phyloP scores from a whole-genome alignment of 139 green algal species.

The Marvania coccoides region DNA sequence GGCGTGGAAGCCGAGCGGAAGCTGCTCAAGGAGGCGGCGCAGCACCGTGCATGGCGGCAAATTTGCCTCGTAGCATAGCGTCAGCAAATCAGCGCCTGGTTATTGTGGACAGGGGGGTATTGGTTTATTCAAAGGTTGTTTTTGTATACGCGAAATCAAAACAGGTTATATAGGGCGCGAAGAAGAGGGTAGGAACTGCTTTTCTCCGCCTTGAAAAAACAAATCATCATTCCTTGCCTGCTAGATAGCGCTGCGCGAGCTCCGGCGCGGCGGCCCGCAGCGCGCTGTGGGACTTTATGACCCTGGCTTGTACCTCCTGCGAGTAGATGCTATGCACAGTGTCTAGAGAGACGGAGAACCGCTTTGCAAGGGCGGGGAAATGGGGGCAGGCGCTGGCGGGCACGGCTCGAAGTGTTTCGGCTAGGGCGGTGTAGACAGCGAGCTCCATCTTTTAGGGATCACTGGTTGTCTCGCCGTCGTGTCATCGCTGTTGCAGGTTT shows the following conservation, averaged over 20 bases:
- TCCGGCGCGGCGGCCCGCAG: slow-evolving; percentile 27
- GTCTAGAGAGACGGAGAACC: slow-evolving; percentile 21
- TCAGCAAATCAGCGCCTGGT: slow-evolving; percentile 53
- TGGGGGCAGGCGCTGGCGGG: slow-evolving; percentile 23
- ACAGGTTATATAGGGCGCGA: too few species aligned
- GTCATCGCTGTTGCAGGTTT: too few species aligned
- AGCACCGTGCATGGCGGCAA: slow-evolving; percentile 68
- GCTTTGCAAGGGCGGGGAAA: slow-evolving; percentile 3
- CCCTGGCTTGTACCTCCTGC: slow-evolving; percentile 53
- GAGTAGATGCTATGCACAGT: slow-evolving; percentile 59
- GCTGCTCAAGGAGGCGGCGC: slow-evolving; percentile 42
- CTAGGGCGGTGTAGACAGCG: too few species aligned
- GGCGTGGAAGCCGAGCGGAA: slow-evolving; percentile 3
- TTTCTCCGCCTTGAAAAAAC: neutral
- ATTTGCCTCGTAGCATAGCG: slow-evolving; percentile 45
- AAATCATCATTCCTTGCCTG: slow-evolving; percentile 21
- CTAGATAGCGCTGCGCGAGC: slow-evolving; percentile 24
- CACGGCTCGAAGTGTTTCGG: neutral
- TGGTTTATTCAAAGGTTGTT: too few species aligned
- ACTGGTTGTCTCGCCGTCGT: too few species aligned
- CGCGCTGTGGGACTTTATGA: slow-evolving; percentile 50
- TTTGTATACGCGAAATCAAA: slow-evolving; percentile 20
- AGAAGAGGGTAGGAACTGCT: neutral
- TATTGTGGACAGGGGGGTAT: too few species aligned
- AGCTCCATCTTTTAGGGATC: too few species aligned